A percentile compares a stretch with the other conserved stretches of the same genome.
Conservation (phyloP, 2,329 filamentous ascomycete species). For the Akanthomyces lecanii region DNA sequence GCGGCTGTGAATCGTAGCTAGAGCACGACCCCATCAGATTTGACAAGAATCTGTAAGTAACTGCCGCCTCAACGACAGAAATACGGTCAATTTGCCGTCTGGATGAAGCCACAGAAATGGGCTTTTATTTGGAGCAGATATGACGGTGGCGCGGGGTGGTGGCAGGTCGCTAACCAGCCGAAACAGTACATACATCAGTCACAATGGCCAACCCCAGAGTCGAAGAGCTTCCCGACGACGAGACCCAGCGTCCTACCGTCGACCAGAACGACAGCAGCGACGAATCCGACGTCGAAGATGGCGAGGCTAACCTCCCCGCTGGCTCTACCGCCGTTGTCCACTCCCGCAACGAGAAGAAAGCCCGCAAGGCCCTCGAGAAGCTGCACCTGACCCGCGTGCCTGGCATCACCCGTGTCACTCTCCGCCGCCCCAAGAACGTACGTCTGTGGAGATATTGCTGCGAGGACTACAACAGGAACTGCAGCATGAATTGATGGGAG, state of each 20-base stretch:
- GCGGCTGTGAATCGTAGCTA: constrained; percentile 28
- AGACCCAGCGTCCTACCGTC: constrained; percentile 74
- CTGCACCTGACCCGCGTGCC: constrained; percentile 92
- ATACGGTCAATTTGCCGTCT: constrained; percentile 9
- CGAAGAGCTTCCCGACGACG: constrained; percentile 93
- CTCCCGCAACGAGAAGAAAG: constrained; percentile 99
- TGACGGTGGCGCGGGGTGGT: neutral
- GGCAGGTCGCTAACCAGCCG: constrained; percentile 5
- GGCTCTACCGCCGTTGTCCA: constrained; percentile 88
- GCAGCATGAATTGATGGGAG: neutral
- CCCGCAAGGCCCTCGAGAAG: constrained; percentile 98
- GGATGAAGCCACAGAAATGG: neutral
- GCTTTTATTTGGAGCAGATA: neutral
- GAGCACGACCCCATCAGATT: constrained; percentile 31
- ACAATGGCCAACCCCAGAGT: constrained; percentile 97
- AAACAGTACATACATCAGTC: constrained; percentile 31
- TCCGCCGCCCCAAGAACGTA: constrained; percentile 98
- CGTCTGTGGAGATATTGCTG: constrained; percentile 39
- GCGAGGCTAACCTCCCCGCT: constrained; percentile 71
- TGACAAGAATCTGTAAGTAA: constrained; percentile 34
- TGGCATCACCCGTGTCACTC: constrained; percentile 96
- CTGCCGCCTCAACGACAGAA: constrained; percentile 6
- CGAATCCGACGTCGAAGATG: constrained; percentile 75
- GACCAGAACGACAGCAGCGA: constrained; percentile 71
- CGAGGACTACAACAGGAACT: neutral